Evolutionary conservation across 306 rosid genomes (phyloP).

Genomic region (Glycine soja): DNA sequence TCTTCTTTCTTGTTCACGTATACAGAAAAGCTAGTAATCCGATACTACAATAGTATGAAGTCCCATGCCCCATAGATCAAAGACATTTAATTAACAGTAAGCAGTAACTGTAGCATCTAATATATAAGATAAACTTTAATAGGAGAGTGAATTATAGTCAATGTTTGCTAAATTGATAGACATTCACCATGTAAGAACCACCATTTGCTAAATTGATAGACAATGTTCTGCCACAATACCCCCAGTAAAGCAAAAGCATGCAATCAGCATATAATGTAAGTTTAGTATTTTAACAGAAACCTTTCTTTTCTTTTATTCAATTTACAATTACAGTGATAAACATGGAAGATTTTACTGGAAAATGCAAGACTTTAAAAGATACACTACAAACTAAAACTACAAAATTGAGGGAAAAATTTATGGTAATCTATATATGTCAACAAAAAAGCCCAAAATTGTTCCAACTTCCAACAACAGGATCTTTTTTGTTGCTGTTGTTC

Average conservation of each 20-base stretch:
- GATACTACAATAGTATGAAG: too few species aligned
- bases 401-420: not conserved
- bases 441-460: conserved; percentile 29
- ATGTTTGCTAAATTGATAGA: conserved; percentile 17
- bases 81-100: not conserved
- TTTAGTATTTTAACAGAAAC: not conserved
- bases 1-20: too few species aligned
- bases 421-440: conserved; percentile 10
- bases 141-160: not conserved
- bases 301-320: conserved; percentile 13
- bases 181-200: not conserved
- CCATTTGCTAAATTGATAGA: conserved; percentile 9
- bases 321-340: not conserved
- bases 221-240: conserved; percentile 1
- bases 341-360: conserved; percentile 14
- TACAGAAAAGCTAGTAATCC: too few species aligned
- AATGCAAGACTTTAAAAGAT: conserved; percentile 32
- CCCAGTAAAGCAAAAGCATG: conserved; percentile 2
- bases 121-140: not conserved
- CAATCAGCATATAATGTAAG: not conserved
- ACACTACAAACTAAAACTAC: conserved; percentile 33
- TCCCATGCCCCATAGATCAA: not conserved
- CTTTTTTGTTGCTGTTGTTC: not conserved
- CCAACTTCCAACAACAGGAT: conserved; percentile 18
- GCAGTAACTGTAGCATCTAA: not conserved